Conservation (phyloP, 192 early-diverging fungal genomes). For the Radiomyces spectabilis region DNA sequence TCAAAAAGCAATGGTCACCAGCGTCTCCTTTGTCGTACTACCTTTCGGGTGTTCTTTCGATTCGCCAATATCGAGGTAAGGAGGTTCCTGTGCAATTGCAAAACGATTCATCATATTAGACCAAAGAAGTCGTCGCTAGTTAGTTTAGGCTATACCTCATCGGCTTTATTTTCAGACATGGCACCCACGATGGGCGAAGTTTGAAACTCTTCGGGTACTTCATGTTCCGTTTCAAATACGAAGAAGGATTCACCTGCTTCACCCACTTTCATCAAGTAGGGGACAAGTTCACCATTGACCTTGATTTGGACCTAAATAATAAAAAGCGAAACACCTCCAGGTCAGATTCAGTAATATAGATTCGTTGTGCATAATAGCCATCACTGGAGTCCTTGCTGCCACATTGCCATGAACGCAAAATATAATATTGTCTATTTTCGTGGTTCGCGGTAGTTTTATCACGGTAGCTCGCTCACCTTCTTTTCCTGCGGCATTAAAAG, state of each 20-base stretch:
- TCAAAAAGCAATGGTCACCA: no score
- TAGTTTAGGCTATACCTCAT: constrained; percentile 19
- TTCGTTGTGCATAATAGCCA: not conserved
- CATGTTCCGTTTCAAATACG: constrained; percentile 86
- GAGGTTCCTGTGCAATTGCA: constrained; percentile 16
- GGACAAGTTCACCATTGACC: constrained; percentile 71
- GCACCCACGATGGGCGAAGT: constrained; percentile 85
- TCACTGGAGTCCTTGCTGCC: not conserved
- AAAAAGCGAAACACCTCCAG: not conserved
- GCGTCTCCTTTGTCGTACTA: constrained; percentile 3
- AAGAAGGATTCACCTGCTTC: constrained; percentile 98
- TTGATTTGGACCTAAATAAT: constrained; percentile 63
- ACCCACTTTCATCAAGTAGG: constrained; percentile 93
- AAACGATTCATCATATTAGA: constrained; percentile 1
- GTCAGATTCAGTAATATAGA: not conserved
- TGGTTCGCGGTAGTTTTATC: not conserved
- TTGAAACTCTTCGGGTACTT: constrained; percentile 86
- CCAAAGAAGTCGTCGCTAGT: not conserved
- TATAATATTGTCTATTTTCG: no score
- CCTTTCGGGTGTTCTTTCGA: constrained; percentile 6
- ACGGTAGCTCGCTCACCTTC: constrained; percentile 39
- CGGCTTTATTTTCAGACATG: constrained; percentile 11
- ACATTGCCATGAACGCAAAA: no score
- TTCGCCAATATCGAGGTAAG: constrained; percentile 27
- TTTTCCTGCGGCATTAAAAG: constrained; percentile 90